Base-by-base conservation (phyloP, 1,139 yeast genomes). In the Suhomyces anneliseae region DNA sequence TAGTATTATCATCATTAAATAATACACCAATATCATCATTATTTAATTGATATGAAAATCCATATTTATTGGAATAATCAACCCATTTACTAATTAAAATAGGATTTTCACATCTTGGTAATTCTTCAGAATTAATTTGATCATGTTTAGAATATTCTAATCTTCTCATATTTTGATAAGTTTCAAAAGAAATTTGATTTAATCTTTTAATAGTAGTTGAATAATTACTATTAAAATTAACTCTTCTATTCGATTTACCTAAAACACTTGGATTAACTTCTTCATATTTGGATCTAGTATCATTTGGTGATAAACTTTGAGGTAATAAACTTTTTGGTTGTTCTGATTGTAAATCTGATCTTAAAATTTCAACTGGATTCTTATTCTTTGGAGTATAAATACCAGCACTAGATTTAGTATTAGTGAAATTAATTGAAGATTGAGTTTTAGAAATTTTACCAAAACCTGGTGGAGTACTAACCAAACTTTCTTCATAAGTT, bases 81-180 rank as follows among this genome's bases (percentile, higher is more conserved):
- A 95, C 99, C 99, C 99, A 95, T 65, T 92, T 92, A 53, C 95
- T 87, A 43, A 93, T 85, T 52, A 89, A 81, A 12, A 85, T 79
- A 11, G 93, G 93, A 54, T 81, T 81, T 56, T 79, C 84, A 55
- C 81, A 75, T 24, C 68, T 61, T 39, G 79, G 79, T 46, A 74
- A 68, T 54, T 71, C 78, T 45, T 63, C 55, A 7, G 67, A 56
- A 44, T 69, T 73, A n/a, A 69, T 56, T 39, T 61, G 62, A 24
- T 65, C 70, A 50, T 72, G 64, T 44, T 65, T 61, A 38, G 69
- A 58, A 47, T 62, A 60, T 47, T 73, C 75, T 47, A 75, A 65
- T 51, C 73, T 65, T 52, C 73, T 65, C 66, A 76, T 73, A 51
- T 71, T 74, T 50, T 67, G 67, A 53, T 65, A 73, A 2, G 79